Evolutionary conservation across 2,329 filamentous ascomycete species (phyloP).

Genomic region (Fusarium pseudoanthophilum): DNA sequence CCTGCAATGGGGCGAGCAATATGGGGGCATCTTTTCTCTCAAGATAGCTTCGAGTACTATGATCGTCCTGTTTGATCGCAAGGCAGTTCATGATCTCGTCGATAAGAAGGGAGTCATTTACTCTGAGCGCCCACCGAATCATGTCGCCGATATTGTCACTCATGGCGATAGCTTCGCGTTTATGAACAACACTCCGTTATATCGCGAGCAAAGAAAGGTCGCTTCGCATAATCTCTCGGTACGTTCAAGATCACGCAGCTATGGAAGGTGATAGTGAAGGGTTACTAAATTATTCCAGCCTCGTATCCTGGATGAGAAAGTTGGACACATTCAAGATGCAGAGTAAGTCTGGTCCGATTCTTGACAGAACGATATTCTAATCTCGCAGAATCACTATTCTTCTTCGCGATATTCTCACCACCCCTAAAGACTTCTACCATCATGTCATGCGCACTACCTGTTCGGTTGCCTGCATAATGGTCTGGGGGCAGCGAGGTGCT

Average conservation of each 20-base stretch:
- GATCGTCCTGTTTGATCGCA: neutral
- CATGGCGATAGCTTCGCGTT: neutral
- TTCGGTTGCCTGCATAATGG: neutral
- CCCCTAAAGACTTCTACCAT: neutral
- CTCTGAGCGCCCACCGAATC: neutral
- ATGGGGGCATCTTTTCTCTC: neutral
- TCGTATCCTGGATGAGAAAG: neutral
- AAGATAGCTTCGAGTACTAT: neutral
- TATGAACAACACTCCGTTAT: neutral
- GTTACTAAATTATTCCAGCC: neutral
- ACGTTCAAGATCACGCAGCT: too few relatives aligned
- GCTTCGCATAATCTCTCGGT: neutral
- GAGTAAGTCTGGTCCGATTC: neutral
- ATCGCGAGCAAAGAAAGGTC: neutral
- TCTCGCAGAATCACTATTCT: neutral
- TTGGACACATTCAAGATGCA: neutral
- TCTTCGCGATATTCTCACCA: neutral
- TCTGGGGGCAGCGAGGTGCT: neutral
- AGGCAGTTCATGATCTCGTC: neutral
- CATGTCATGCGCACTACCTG: neutral
- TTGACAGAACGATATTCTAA: too few relatives aligned
- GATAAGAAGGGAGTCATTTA: neutral
- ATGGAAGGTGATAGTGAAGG: fast-evolving
- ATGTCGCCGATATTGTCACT: neutral
- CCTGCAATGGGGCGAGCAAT: neutral